Evolutionary conservation across 2,329 filamentous ascomycete species (phyloP), one percentile per base, ranked within the genome.

Genomic region (Epichloe uncinata): DNA sequence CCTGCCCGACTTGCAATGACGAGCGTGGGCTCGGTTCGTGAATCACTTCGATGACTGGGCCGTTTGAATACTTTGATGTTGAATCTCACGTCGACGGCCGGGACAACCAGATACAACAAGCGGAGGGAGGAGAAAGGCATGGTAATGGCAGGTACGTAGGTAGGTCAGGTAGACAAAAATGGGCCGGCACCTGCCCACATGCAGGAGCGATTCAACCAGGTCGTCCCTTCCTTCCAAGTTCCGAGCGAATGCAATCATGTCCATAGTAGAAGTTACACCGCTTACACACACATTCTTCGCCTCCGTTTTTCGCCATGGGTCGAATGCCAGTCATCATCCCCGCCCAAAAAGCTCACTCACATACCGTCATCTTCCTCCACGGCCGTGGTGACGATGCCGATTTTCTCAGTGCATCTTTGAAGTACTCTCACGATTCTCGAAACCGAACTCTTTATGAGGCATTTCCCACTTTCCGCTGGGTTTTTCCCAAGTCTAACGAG

Each of bases 401-500:
- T n/a, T 59, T 59, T 49, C 66, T 72, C 52, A 53, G 54, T 20
- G 52, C 53, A 13, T 60, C 63, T 0, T 57, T 72, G 2, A 43
- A 56, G 9, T 52, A 57, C 52, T 66, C 59, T 20, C 55, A 50
- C 36, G 61, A 66, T 52, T 68, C 67, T 0, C 52, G 50, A 5
- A 51, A 55, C n/a, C 62, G 55, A 16, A 63, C 61, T 3, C 66
- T 75, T 1, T 45, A 58, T 20, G 63, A 69, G 4, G 56, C 60
- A 8, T 70, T 74, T 36, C 72, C 73, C 4, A 65, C 66, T 5
- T 65, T 74, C 55, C 66, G 69, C 49, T 76, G 71, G 69, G 70
- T 77, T 6, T 77, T 76, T 49, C 72, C 73, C 9, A 64, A 67
- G 48, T 69, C 72, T 2, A 66, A 66, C 11, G 20, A 58, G 36